A percentile compares a stretch with the other conserved stretches of the same genome.
Conservation (phyloP, 2,329 filamentous ascomycete species). For the Ophiostoma triangulosporum region DNA sequence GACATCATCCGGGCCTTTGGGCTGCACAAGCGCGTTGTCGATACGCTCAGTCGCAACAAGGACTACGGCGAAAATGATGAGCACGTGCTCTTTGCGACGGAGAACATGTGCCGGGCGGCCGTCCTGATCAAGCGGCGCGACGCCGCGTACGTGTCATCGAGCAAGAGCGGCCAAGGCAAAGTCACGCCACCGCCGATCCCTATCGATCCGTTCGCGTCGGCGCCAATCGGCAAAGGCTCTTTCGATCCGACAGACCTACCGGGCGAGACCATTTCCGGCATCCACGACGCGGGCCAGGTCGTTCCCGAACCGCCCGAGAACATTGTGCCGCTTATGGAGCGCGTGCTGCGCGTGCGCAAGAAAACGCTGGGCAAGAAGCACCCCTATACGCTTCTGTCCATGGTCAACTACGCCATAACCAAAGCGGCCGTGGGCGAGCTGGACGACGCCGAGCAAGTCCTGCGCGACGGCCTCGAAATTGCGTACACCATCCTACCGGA, state of each 20-base stretch:
- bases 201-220: neutral
- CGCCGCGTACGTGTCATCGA: neutral
- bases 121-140: neutral
- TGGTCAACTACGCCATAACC: constrained; percentile 2
- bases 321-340: neutral
- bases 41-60: neutral
- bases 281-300: neutral
- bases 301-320: neutral
- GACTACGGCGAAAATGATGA: neutral
- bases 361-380: neutral
- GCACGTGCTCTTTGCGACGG: neutral
- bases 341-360: neutral
- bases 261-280: neutral
- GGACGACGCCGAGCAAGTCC: neutral
- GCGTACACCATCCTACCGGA: neutral
- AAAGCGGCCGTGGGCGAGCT: neutral
- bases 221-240: neutral
- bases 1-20: neutral
- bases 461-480: constrained; percentile 1
- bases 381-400: neutral
- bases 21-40: neutral
- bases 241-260: neutral
- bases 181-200: neutral
- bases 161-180: neutral
- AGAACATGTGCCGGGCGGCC: constrained; percentile 2